Evolutionary conservation across 768 basidiomycete species (phyloP), one percentile per base, ranked within the genome.

Genomic region (Phallus indusiatus): DNA sequence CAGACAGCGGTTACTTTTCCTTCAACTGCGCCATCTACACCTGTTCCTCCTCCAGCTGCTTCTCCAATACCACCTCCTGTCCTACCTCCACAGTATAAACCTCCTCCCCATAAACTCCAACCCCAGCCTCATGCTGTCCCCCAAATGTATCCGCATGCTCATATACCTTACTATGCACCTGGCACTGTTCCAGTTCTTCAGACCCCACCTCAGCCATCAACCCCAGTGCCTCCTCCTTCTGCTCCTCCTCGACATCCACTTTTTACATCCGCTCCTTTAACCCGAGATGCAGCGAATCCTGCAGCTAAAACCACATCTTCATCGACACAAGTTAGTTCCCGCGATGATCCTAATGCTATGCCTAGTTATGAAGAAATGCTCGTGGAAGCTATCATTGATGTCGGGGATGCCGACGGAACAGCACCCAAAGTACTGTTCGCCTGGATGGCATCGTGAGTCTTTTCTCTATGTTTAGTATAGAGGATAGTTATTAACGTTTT

Each of bases 311-410:
- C 61, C 21, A 60, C 67, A 11, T 54, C 54, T 56, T 22, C 33
- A 17, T 52, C 37, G 6, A 59, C 42, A 5, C n/a, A 7, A 14
- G 63, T 35, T 22, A 52, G 57, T 18, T 50, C 68, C 1, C 63
- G 61, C 18, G 66, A 53, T 36, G 64, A 57, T 24, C 56, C 69
- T 0, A 78, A 78, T n/a, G 81, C 90, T 64, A 75, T 93, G 53
- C 90, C 90, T 7, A 88, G 86, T 63, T 94, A 94, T 59, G 90
- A 94, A 67, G 90, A 93, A 62, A 94, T 94, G 91, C 88, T 93
- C 17, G 87, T 86, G 11, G 86, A 88, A 67, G 90, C 89, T 0
- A 73, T 94, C 22, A 71, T 74, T 14, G 86, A 85, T 57, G 77
- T 80, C 47, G 75, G 72, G 7, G 88, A 90, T 59, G 75, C 82